phyloP scores from a whole-genome alignment of 1,284 basidiomycete species.

The Chondrostereum purpureum region DNA sequence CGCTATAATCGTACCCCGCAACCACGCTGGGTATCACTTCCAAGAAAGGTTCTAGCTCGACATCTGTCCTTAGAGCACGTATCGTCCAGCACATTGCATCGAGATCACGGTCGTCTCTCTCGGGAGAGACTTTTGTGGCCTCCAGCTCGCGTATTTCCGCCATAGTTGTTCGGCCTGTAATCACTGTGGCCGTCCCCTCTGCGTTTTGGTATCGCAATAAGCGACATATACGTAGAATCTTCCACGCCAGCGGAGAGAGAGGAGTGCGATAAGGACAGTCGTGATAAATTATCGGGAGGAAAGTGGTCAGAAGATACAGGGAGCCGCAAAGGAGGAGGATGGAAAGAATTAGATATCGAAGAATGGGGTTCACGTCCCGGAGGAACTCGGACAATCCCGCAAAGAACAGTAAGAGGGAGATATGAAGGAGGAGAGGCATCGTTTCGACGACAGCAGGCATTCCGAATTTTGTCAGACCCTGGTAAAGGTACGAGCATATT shows the following conservation, averaged over 20 bases:
- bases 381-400: conserved; percentile 32
- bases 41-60: conserved; percentile 29
- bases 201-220: conserved; percentile 20
- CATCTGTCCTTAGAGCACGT: conserved; percentile 25
- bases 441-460: conserved; percentile 30
- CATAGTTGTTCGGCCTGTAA: conserved; percentile 18
- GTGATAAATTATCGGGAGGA: conserved; percentile 26
- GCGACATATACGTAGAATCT: conserved; percentile 19
- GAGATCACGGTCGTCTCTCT: conserved; percentile 25
- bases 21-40: conserved; percentile 28
- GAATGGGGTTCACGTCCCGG: conserved; percentile 22
- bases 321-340: conserved; percentile 22
- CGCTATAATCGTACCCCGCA: conserved; percentile 29
- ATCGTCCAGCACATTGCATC: conserved; percentile 26
- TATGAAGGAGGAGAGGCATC: conserved; percentile 33
- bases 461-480: conserved; percentile 27
- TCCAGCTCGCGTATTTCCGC: conserved; percentile 23
- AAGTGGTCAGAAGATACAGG: conserved; percentile 26
- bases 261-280: conserved; percentile 33
- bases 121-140: conserved; percentile 21
- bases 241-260: conserved; percentile 28
- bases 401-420: conserved; percentile 34
- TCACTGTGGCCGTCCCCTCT: conserved; percentile 13
- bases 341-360: conserved; percentile 25
- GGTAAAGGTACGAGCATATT: conserved; percentile 29